A percentile compares a stretch with the other conserved stretches of the same genome.
Evolutionary conservation across 139 green algal species (phyloP).

Genomic region (Zygnema circumcarinatum): DNA sequence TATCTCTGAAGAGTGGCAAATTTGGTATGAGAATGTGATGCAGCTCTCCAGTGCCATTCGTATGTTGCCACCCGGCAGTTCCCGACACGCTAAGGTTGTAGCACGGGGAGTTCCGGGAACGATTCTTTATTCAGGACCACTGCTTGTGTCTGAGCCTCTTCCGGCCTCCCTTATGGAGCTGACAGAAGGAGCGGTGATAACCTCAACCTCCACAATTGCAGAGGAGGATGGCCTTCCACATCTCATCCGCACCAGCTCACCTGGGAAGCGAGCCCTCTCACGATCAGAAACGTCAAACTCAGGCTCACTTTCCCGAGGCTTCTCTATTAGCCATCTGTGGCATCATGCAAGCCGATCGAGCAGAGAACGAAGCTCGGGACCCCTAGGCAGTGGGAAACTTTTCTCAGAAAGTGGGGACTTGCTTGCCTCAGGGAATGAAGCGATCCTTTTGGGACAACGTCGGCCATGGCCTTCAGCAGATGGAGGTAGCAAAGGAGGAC

Average conservation of each 20-base stretch:
- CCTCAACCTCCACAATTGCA: no score
- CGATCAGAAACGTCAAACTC: not conserved
- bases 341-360: not conserved
- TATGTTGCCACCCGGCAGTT: not conserved
- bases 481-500: not conserved
- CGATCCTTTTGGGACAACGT: not conserved
- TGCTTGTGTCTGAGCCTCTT: not conserved
- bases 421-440: not conserved
- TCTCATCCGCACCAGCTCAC: not conserved
- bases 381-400: not conserved
- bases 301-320: not conserved
- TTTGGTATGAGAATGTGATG: no score
- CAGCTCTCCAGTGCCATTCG: not conserved
- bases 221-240: not conserved
- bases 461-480: not conserved
- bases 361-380: not conserved
- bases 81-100: not conserved
- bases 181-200: not conserved
- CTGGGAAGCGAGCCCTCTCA: not conserved
- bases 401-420: not conserved
- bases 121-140: not conserved
- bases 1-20: no score
- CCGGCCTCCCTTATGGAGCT: not conserved
- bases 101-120: not conserved
- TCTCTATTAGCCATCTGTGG: not conserved